Conservation (phyloP, 345 rosid species). For the Eucalyptus sp. region DNA sequence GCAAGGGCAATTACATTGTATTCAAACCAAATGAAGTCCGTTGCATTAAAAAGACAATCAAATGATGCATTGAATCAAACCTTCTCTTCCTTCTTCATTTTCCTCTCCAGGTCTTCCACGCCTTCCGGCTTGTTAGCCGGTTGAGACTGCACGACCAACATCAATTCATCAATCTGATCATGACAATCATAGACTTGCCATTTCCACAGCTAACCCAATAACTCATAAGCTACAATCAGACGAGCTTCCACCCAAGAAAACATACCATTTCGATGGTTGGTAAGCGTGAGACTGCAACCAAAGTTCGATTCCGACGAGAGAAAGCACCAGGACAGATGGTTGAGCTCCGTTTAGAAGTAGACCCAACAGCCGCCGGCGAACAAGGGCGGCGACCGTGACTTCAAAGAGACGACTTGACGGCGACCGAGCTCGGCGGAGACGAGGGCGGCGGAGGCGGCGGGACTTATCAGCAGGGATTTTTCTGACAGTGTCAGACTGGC, state of each 20-base stretch:
- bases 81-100: conserved; percentile 89
- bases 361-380: background rate
- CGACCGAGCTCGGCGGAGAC: background rate
- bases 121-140: conserved; percentile 39
- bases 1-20: background rate
- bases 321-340: background rate
- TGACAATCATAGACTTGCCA: background rate
- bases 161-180: background rate
- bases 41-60: background rate
- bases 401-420: background rate
- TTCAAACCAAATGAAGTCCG: background rate
- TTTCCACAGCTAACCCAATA: background rate
- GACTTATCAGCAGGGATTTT: background rate
- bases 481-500: background rate
- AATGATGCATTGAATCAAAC: conserved; percentile 4
- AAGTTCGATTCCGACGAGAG: background rate
- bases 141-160: conserved; percentile 14
- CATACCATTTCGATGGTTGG: background rate
- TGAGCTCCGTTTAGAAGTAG: background rate
- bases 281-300: background rate
- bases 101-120: conserved; percentile 65
- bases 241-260: background rate
- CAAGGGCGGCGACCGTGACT: background rate
- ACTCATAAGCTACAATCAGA: background rate
- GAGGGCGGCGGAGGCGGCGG: background rate